Conservation (phyloP, 345 rosid species). For the Eucalyptus cloeziana region DNA sequence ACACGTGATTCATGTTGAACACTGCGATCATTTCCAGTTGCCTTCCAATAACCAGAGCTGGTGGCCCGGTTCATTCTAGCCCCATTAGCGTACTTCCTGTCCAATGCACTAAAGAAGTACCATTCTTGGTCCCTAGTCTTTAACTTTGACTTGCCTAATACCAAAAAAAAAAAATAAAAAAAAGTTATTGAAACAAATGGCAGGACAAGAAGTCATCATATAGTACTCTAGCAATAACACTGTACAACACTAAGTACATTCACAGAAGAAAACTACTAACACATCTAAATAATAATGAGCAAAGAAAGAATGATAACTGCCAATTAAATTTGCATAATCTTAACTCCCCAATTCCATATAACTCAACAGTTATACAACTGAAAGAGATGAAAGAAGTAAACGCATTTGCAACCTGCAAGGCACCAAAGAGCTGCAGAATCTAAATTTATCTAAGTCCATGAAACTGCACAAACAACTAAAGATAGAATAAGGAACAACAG, state of each 20-base stretch:
- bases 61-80: slow-evolving; percentile 56
- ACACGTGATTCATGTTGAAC: slow-evolving; percentile 15
- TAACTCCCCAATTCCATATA: background rate
- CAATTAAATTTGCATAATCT: background rate
- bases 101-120: slow-evolving; percentile 71
- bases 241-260: background rate
- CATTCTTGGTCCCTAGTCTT: slow-evolving; percentile 70
- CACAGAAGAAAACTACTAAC: background rate
- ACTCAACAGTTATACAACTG: background rate
- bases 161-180: background rate
- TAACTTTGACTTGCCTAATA: slow-evolving; percentile 22
- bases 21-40: slow-evolving; percentile 46
- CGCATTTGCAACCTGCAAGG: background rate
- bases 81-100: slow-evolving; percentile 70
- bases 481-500: background rate
- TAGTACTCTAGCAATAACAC: background rate
- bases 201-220: background rate
- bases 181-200: background rate
- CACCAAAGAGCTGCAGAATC: background rate
- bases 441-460: background rate
- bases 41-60: slow-evolving; percentile 57
- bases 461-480: background rate
- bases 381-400: background rate
- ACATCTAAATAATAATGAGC: background rate
- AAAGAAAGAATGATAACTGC: background rate